Conservation (phyloP, 2,329 filamentous ascomycete genomes). For the Lachnellula arida region DNA sequence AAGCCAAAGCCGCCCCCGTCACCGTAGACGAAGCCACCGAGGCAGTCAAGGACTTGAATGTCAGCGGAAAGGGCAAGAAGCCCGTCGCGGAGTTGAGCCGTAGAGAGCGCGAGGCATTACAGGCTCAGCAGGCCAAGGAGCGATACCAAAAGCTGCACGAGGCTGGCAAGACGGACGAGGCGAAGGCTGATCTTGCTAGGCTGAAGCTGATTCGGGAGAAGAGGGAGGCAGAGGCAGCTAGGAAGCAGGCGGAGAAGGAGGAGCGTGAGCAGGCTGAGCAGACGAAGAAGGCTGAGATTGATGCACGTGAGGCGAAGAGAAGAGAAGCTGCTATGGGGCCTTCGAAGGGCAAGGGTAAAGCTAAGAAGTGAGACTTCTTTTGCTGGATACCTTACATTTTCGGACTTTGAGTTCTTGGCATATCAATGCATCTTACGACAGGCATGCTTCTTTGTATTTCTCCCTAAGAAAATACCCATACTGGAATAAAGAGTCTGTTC, state of each 20-base stretch:
- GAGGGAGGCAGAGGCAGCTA: conserved; percentile 74
- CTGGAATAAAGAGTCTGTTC: not conserved
- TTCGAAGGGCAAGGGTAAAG: conserved; percentile 24
- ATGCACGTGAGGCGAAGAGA: conserved; percentile 40
- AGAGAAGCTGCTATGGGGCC: conserved; percentile 32
- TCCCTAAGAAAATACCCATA: conserved; percentile 5
- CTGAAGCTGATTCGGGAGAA: conserved; percentile 79
- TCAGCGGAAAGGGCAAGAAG: conserved; percentile 38
- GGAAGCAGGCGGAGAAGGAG: conserved; percentile 57
- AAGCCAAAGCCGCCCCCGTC: conserved; percentile 40
- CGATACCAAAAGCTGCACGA: conserved; percentile 88
- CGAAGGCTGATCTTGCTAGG: conserved; percentile 80
- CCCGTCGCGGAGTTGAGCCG: conserved; percentile 53
- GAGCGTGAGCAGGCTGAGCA: conserved; percentile 36
- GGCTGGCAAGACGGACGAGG: conserved; percentile 94
- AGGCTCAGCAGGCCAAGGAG: conserved; percentile 85
- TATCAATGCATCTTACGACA: not conserved
- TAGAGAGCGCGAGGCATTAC: conserved; percentile 70
- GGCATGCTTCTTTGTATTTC: not conserved
- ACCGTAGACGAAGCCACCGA: conserved; percentile 48
- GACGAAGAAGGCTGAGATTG: conserved; percentile 42
- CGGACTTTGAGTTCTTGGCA: not conserved
- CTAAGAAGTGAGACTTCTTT: conserved; percentile 21
- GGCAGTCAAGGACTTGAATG: conserved; percentile 50
- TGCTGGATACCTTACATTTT: not conserved